phyloP scores from a whole-genome alignment of 106 monocot genomes.

The Narthecium ossifragum region DNA sequence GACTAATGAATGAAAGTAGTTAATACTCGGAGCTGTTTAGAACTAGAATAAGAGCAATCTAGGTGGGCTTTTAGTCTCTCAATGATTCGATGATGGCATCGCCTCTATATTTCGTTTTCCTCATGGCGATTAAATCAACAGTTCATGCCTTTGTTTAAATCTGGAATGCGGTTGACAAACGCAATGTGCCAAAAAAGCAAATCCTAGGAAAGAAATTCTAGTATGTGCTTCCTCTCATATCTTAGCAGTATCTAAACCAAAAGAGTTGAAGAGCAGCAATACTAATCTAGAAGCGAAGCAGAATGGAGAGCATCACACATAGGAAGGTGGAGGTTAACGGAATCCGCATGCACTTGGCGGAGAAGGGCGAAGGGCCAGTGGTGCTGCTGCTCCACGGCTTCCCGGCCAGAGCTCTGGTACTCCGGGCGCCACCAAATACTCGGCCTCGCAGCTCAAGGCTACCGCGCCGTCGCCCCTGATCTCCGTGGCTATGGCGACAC shows the following conservation, averaged over 20 bases:
- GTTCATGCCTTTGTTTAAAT: too few relatives aligned
- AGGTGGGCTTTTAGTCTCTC: too few relatives aligned
- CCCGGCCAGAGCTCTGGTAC: conserved; percentile 75
- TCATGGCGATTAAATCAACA: too few relatives aligned
- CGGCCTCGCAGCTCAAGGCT: conserved; percentile 38
- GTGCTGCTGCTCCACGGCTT: conserved; percentile 61
- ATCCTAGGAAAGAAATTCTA: too few relatives aligned
- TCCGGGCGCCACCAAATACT: conserved; percentile 62
- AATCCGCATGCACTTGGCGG: conserved; percentile 53
- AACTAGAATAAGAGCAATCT: too few relatives aligned
- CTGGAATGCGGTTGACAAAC: too few relatives aligned
- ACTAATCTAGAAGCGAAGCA: background rate
- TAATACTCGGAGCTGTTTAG: too few relatives aligned
- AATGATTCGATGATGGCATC: too few relatives aligned
- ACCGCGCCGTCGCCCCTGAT: conserved; percentile 48
- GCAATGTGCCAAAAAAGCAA: too few relatives aligned
- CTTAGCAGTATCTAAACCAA: background rate
- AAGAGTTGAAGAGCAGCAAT: background rate
- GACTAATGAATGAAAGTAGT: too few relatives aligned
- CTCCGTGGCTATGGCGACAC: conserved; percentile 64
- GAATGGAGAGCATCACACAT: conserved; percentile 11
- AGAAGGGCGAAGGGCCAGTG: conserved; percentile 44
- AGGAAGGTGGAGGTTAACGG: conserved; percentile 46
- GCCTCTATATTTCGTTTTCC: too few relatives aligned
- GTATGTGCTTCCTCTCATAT: too few relatives aligned